Evolutionary conservation across 306 rosid genomes (phyloP).

Genomic region (Ceratonia siliqua): DNA sequence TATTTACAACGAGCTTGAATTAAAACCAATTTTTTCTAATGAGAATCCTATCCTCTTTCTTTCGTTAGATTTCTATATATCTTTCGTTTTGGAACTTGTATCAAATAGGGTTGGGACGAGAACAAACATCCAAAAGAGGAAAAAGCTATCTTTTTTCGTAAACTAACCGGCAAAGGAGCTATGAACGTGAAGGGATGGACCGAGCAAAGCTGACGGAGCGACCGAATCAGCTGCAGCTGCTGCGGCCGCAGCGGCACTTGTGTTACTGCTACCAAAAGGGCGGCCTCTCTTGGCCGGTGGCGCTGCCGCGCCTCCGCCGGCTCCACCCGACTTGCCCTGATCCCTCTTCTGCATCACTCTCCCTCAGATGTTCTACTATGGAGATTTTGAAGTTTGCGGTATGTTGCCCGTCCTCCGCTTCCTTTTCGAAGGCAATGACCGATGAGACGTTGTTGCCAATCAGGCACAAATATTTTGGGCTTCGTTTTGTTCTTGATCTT

Average conservation of each 20-base stretch:
- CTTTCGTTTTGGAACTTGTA: background rate
- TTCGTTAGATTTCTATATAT: too few species aligned
- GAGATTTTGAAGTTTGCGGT: background rate
- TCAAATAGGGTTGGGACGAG: background rate
- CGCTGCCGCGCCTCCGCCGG: slow-evolving; percentile 61
- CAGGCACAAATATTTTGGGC: too few species aligned
- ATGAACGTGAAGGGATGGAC: slow-evolving; percentile 95
- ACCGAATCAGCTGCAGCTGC: slow-evolving; percentile 60
- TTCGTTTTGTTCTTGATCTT: too few species aligned
- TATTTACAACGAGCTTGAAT: background rate
- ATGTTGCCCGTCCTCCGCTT: too few species aligned
- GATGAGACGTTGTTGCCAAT: too few species aligned
- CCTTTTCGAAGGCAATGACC: too few species aligned
- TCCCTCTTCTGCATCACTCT: slow-evolving; percentile 91
- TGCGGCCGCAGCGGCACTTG: slow-evolving; percentile 57
- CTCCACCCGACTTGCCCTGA: slow-evolving; percentile 68
- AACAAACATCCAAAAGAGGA: background rate
- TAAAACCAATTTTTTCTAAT: background rate
- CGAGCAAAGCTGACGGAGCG: slow-evolving; percentile 84
- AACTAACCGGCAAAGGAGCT: slow-evolving; percentile 84
- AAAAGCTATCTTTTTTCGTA: background rate
- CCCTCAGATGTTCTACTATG: background rate
- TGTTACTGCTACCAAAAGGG: slow-evolving; percentile 80
- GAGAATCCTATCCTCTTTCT: background rate
- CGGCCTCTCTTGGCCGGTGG: slow-evolving; percentile 92